A percentile compares a stretch with the other conserved stretches of the same genome.
phyloP scores from a whole-genome alignment of 2,329 filamentous ascomycete species.

The Aspergillus pseudoglaucus region DNA sequence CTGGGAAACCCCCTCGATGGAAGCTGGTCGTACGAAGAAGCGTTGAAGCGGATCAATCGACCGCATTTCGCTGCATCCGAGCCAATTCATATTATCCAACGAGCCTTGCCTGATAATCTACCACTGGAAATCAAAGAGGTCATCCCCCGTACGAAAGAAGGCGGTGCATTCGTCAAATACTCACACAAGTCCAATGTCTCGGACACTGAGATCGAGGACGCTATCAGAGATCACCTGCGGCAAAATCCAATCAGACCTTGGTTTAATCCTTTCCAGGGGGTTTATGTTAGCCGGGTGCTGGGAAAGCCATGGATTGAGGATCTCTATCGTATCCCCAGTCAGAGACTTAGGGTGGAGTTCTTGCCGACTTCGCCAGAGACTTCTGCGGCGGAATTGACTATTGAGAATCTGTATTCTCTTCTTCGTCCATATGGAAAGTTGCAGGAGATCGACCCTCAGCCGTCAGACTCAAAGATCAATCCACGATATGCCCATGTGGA shows the following conservation, averaged over 20 bases:
- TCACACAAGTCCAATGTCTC: constrained; percentile 46
- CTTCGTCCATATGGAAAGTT: constrained; percentile 91
- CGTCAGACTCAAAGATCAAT: constrained; percentile 75
- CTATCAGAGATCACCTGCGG: constrained; percentile 57
- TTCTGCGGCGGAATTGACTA: constrained; percentile 68
- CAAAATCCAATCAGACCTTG: constrained; percentile 73
- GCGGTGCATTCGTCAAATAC: constrained; percentile 89
- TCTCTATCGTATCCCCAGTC: constrained; percentile 72
- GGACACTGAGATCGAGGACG: constrained; percentile 53
- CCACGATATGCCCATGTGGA: constrained; percentile 76
- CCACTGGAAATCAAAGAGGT: constrained; percentile 71
- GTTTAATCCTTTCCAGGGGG: constrained; percentile 74
- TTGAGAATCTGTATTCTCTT: constrained; percentile 78
- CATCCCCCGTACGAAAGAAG: constrained; percentile 78
- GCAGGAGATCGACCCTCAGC: constrained; percentile 72
- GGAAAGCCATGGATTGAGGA: constrained; percentile 94
- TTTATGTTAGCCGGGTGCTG: constrained; percentile 66
- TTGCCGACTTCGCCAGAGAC: constrained; percentile 65
- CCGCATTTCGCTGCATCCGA: constrained; percentile 50
- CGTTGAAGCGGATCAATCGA: constrained; percentile 48
- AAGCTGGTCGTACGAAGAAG: constrained; percentile 40
- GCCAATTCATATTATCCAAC: constrained; percentile 49
- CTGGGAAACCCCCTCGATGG: constrained; percentile 47
- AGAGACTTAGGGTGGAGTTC: constrained; percentile 75
- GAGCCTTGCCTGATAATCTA: constrained; percentile 57